These are phyloP conservation scores for Xylaria longipes DNA, from an alignment of 495 filamentous ascomycete genomes.

Conservation along the genomic window DNA sequence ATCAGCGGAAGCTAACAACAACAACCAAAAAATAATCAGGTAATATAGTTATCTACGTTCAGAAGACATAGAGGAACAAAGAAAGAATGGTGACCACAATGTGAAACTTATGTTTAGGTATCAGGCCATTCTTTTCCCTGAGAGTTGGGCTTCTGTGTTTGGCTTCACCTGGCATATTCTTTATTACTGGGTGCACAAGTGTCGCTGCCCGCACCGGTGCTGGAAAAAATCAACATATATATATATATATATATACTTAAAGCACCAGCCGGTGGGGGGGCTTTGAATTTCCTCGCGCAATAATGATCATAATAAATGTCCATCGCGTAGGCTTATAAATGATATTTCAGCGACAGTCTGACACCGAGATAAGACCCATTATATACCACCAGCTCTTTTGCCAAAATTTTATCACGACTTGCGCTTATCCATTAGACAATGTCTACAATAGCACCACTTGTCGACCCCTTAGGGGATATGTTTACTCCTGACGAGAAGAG, in stretches of 20 bases:
- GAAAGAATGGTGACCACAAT: not conserved
- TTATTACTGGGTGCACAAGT: not conserved
- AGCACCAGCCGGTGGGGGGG: not conserved
- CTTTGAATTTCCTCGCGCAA: not conserved
- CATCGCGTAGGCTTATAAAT: not conserved
- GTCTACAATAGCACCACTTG: not conserved
- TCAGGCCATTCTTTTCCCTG: not conserved
- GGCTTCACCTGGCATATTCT: not conserved
- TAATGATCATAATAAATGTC: not conserved
- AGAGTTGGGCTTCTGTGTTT: not conserved
- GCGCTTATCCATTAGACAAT: not conserved
- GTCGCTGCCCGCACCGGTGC: not conserved
- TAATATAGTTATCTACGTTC: not conserved
- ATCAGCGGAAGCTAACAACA: not conserved
- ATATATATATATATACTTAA: not conserved
- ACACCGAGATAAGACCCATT: not conserved
- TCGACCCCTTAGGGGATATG: conserved; percentile 4
- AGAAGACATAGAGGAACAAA: not conserved
- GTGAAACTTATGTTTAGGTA: not conserved
- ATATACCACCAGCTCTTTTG: not conserved
- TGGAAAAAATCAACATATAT: not conserved
- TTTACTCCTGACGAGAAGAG: conserved; percentile 13
- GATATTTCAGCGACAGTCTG: not conserved
- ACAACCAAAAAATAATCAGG: not conserved
- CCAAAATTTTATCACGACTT: not conserved